Base-by-base conservation (phyloP, 2,329 filamentous ascomycete genomes). In the Eurotiales sp. region DNA sequence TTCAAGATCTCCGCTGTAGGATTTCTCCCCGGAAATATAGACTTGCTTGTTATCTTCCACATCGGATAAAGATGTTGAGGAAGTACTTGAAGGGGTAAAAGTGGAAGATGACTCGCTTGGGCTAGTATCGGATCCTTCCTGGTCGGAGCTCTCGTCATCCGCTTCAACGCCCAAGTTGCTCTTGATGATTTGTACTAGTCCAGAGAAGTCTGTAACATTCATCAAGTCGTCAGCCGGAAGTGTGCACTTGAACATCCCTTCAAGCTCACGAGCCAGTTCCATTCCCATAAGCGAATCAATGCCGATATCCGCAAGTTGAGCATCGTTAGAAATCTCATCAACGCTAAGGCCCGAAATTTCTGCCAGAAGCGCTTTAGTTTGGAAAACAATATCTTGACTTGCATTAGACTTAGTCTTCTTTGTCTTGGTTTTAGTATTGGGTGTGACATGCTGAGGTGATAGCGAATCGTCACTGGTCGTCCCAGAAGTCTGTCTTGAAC, bases 281-380 rank as follows among this genome's bases (percentile, higher is more conserved):
- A 77, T 78, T 0, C 66, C 72, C 68, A 77, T 73, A 0, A 79
- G 63, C 0, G 76, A 79, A 58, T 79, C 76, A 11, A 73, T 59
- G 2, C 71, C 70, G 10, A 72, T 51, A 25, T 70, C 66, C 7
- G 55, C 60, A 25, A 76, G 61, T 10, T 62, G 55, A 6, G 58
- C 58, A 14, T 71, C 64, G 17, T 55, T 53, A 25, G 63, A 60
- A n/a, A 76, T 69, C 25, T 74, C 68, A 6, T 61, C 50, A 0
- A 59, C 22, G n/a, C 71, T 66, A 6, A 73, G 51, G 8, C 70
- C 70, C 0, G 68, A 69, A 0, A 58, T 34, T 1, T 69, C 57
- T 1, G 48, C 49, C 5, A 59, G 44, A 8, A 52, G 37, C 11
- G 32, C 42, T 10, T 44, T 44, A 8, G 53, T 46, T 17, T 51